Percentiles rank a stretch among this genome's conserved stretches.
Conservation (phyloP, 257 asterid genomes). For the Solanum medicagineum region DNA sequence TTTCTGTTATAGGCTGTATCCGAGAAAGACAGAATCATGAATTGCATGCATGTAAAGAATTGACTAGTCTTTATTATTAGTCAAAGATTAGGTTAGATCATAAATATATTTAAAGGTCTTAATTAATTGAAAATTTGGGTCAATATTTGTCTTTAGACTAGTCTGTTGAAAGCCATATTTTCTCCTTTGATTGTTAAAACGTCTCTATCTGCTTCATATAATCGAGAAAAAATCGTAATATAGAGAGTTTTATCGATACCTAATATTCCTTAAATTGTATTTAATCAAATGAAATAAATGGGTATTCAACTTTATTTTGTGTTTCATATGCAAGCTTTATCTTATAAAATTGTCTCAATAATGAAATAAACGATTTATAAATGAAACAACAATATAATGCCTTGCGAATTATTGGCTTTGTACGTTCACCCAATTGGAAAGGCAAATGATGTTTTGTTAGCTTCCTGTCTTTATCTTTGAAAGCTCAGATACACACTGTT, state of each 20-base stretch:
- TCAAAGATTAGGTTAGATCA: neutral
- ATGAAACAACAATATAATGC: neutral
- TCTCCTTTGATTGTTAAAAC: neutral
- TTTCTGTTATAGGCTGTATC: too few species aligned
- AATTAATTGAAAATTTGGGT: neutral
- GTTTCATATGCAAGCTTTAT: neutral
- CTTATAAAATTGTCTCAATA: neutral
- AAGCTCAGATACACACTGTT: neutral
- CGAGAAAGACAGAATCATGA: neutral
- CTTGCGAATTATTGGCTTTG: neutral
- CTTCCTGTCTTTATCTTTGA: neutral
- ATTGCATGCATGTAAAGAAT: neutral
- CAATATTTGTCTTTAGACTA: neutral
- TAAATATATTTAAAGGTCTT: neutral
- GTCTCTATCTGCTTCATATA: neutral
- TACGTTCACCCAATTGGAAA: neutral
- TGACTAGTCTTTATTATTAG: neutral
- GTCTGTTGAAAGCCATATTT: neutral
- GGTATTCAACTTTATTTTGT: neutral
- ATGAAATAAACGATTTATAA: neutral
- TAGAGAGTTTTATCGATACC: neutral
- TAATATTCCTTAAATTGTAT: neutral
- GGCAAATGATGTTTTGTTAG: neutral
- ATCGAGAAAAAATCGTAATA: neutral
- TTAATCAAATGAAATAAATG: neutral